Percentiles rank a stretch among this genome's conserved stretches.
Evolutionary conservation across 2,329 filamentous ascomycete genomes (phyloP).

Genomic region (Didymella glomerata): DNA sequence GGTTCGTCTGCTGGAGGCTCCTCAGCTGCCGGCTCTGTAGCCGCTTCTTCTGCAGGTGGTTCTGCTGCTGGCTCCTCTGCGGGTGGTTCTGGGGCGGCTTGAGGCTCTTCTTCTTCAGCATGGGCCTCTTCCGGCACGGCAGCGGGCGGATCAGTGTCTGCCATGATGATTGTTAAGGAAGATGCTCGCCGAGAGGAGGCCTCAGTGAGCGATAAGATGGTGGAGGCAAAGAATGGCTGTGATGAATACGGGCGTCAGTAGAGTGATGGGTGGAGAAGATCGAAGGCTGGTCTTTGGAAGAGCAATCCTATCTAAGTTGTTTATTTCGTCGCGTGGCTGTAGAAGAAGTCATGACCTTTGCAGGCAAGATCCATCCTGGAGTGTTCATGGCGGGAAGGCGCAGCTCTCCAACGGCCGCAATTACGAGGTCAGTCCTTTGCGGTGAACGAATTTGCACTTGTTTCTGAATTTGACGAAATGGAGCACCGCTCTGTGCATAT

Average conservation of each 20-base stretch:
- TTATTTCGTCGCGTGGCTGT: conserved; percentile 17
- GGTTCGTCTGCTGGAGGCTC: not conserved
- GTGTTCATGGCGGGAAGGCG: not conserved
- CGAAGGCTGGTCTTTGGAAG: too few species aligned
- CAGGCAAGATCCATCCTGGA: conserved; percentile 1
- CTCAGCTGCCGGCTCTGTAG: not conserved
- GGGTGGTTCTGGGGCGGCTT: not conserved
- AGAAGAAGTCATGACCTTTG: conserved; percentile 11
- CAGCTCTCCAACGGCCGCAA: not conserved
- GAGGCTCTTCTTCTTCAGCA: not conserved
- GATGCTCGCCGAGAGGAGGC: conserved; percentile 6
- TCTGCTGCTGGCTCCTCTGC: conserved; percentile 2
- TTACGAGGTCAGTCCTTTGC: not conserved
- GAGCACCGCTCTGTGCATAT: not conserved
- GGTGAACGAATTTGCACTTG: too few species aligned
- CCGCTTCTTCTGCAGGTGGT: not conserved
- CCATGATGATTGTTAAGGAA: conserved; percentile 3
- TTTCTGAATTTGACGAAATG: not conserved
- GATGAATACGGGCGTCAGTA: conserved; percentile 1
- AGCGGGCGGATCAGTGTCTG: conserved; percentile 8
- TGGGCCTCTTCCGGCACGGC: not conserved
- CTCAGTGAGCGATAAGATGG: conserved; percentile 2
- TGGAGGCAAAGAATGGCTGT: conserved; percentile 10
- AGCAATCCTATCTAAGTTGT: not conserved
- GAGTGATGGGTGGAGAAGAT: not conserved